Evolutionary conservation across 805 yeast species (phyloP).

Genomic region (Schwanniomyces vanrijiae): DNA sequence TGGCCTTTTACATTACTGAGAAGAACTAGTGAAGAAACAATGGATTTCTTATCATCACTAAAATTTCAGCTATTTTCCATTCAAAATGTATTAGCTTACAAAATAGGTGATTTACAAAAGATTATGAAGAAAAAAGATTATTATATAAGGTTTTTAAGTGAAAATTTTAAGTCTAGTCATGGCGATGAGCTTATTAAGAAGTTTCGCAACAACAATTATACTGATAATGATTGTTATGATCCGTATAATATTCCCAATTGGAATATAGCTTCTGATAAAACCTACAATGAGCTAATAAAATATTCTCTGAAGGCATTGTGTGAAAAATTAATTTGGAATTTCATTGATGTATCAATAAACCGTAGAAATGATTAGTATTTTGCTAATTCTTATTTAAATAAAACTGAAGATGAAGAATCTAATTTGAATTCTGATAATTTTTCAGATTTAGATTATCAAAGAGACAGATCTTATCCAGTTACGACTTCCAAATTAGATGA

Average conservation of each 20-base stretch:
- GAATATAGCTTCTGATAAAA: conserved; percentile 3
- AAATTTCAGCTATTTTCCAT: conserved; percentile 21
- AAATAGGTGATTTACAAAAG: conserved; percentile 20
- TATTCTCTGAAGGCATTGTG: too few relatives aligned
- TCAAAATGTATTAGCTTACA: conserved; percentile 16
- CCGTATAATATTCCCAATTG: conserved; percentile 9
- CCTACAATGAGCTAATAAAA: neutral
- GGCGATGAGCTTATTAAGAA: conserved; percentile 33
- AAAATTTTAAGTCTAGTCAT: conserved; percentile 33
- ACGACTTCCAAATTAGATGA: neutral
- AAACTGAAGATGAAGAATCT: neutral
- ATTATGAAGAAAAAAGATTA: conserved; percentile 26
- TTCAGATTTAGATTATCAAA: too few relatives aligned
- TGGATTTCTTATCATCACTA: conserved; percentile 17
- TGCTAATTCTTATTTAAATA: conserved; percentile 1
- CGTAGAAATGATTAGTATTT: conserved; percentile 1
- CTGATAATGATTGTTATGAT: conserved; percentile 7
- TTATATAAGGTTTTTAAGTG: conserved; percentile 30
- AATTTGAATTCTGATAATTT: neutral
- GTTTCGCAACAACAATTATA: conserved; percentile 20
- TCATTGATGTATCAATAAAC: neutral
- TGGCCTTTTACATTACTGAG: conserved; percentile 21
- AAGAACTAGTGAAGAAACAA: conserved; percentile 6
- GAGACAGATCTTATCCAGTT: too few relatives aligned
- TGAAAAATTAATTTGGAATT: neutral